These are phyloP conservation scores for Spergularia azorica DNA, from an alignment of 179 eudicot species.

Conservation along the genomic window DNA sequence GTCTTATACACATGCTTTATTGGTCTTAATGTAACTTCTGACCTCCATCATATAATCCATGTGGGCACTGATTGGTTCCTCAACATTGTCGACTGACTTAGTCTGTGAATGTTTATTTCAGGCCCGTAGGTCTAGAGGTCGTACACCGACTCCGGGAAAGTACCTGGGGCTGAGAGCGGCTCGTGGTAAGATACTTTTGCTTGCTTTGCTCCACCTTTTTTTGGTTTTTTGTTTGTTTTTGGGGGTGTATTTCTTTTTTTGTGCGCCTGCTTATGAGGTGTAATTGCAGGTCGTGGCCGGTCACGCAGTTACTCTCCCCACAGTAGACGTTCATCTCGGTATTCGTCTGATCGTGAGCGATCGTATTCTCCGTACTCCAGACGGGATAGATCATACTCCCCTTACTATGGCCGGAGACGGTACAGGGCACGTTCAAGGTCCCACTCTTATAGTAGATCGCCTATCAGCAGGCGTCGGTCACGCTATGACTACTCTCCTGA, in stretches of 20 bases:
- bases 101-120: constrained; percentile 28
- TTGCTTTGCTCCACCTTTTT: neutral
- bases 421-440: constrained; percentile 35
- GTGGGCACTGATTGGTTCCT: neutral
- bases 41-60: neutral
- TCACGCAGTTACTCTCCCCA: constrained; percentile 64
- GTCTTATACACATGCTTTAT: constrained; percentile 11
- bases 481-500: constrained; percentile 53
- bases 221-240: neutral
- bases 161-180: constrained; percentile 74
- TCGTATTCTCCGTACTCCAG: constrained; percentile 48
- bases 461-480: constrained; percentile 30
- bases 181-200: constrained; percentile 47
- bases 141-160: constrained; percentile 95
- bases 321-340: constrained; percentile 51
- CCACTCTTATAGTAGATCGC: constrained; percentile 35
- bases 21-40: neutral
- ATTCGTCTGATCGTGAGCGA: constrained; percentile 61
- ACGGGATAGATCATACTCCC: constrained; percentile 41
- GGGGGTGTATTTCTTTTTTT: neutral
- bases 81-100: neutral
- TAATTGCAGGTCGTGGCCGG: constrained; percentile 46
- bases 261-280: neutral
- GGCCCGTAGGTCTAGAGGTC: constrained; percentile 87
- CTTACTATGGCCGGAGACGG: constrained; percentile 20